Base-by-base conservation (phyloP, 257 asterid genomes). In the Nicotiana sylvestris region DNA sequence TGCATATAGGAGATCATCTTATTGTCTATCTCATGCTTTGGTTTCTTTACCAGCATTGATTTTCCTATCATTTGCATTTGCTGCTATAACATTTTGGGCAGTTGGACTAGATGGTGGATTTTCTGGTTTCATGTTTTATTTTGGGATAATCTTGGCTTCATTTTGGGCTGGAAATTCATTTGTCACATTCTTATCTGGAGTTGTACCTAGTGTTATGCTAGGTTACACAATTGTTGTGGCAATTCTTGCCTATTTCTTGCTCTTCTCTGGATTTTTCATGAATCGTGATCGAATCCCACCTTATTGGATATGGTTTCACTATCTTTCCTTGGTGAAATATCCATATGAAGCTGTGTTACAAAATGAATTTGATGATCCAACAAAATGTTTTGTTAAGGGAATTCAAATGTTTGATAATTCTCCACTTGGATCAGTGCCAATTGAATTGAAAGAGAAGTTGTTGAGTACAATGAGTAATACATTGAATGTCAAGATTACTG, bases 251-350 rank as follows among this genome's bases (percentile, higher is more conserved):
- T 92, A 94, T 25, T 94, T 91, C 81, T 83, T 94, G 2, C 92
- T 92, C 1, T 92, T 94, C 92, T 88, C 93, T 11, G 98, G 98
- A 0, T 94, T 94, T 89, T 94, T 92, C 90, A 93, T 94, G 81
- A 93, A 76, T 70, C 87, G 97, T 0, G 95, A 94, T 29, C 83
- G 98, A 0, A 94, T 94, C 66, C 98, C 98, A 0, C 66, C 87
- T 1, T 93, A 94, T 80, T 94, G 97, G 98, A 94, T 94, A 5
- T 94, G 98, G 98, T 94, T 94, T 77, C 98, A 94, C 39, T 94
- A 93, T 84, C 5, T 94, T 0, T 94, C 97, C 0, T 88, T 94
- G 0, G 94, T 92, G 9, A 94, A 94, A 83, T 94, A 92, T 61
- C 98, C 98, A 1, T 94, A 90, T 43, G 98, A 94, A 87, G 98